Conservation (phyloP, 2,329 filamentous ascomycete genomes). For the Chaetomium sp. region DNA sequence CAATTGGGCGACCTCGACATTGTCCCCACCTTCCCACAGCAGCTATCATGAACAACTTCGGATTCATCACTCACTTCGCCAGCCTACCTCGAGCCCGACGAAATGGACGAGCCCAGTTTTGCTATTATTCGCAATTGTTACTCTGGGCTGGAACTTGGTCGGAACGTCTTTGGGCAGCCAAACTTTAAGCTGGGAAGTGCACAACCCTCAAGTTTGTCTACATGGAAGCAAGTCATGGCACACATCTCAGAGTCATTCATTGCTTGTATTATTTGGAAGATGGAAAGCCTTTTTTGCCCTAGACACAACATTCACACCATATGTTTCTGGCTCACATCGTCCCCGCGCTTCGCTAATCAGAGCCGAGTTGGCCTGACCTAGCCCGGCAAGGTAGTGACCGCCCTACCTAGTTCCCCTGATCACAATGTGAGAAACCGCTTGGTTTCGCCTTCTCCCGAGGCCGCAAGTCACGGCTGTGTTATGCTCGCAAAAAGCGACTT, state of each 20-base stretch:
- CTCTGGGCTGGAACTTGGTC: neutral
- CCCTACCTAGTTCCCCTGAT: neutral
- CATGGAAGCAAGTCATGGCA: no score
- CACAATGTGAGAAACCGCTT: neutral
- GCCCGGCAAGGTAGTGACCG: neutral
- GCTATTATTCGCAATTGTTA: neutral
- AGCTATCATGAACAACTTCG: neutral
- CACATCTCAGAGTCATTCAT: neutral
- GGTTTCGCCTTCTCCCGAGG: neutral
- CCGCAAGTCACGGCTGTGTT: neutral
- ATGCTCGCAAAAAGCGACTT: neutral
- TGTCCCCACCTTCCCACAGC: constrained; percentile 14
- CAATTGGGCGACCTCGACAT: constrained; percentile 9
- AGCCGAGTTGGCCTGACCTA: neutral
- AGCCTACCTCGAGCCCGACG: neutral
- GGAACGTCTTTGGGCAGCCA: no score
- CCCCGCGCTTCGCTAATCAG: neutral
- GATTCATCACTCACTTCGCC: neutral
- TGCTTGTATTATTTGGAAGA: neutral
- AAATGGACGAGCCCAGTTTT: neutral
- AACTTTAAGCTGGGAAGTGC: no score
- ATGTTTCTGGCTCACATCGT: neutral
- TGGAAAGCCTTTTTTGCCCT: neutral
- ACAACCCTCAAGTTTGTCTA: no score
- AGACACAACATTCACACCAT: neutral